Percentiles rank a stretch among this genome's conserved stretches.
Evolutionary conservation across 257 asterid species (phyloP).

Genomic region (Perilla frutescens): DNA sequence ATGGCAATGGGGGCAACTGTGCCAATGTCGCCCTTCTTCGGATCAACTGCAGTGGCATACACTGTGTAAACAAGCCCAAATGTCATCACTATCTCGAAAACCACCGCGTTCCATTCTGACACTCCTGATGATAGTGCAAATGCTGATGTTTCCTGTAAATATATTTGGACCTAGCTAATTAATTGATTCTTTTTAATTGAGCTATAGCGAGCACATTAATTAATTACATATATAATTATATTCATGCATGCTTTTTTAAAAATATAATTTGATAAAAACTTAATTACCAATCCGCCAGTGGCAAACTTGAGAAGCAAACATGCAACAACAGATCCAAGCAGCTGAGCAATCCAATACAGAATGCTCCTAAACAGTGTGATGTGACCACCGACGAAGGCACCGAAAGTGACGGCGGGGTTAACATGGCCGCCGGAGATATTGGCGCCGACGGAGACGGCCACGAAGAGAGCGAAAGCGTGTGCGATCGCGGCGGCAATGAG

Average conservation of each 20-base stretch:
- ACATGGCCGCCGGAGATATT: conserved; percentile 83
- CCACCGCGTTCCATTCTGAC: conserved; percentile 55
- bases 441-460: conserved; percentile 71
- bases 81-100: conserved; percentile 84
- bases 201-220: too few species aligned
- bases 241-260: too few species aligned
- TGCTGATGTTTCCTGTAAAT: conserved; percentile 52
- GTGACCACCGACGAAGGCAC: conserved; percentile 76
- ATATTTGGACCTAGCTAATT: too few species aligned
- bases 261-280: too few species aligned
- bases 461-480: conserved; percentile 77
- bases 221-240: too few species aligned
- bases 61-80: conserved; percentile 80
- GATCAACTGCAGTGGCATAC: conserved; percentile 77
- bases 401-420: conserved; percentile 79
- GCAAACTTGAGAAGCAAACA: conserved; percentile 62
- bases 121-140: conserved; percentile 69
- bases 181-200: too few species aligned
- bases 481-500: conserved; percentile 51
- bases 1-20: conserved; percentile 77
- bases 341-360: conserved; percentile 75
- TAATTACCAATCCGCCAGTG: conserved; percentile 68
- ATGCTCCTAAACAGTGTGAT: conserved; percentile 56
- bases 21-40: conserved; percentile 73
- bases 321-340: conserved; percentile 71